Base-by-base conservation (phyloP, 495 filamentous ascomycete genomes). In the Aspergillus funiculosus region DNA sequence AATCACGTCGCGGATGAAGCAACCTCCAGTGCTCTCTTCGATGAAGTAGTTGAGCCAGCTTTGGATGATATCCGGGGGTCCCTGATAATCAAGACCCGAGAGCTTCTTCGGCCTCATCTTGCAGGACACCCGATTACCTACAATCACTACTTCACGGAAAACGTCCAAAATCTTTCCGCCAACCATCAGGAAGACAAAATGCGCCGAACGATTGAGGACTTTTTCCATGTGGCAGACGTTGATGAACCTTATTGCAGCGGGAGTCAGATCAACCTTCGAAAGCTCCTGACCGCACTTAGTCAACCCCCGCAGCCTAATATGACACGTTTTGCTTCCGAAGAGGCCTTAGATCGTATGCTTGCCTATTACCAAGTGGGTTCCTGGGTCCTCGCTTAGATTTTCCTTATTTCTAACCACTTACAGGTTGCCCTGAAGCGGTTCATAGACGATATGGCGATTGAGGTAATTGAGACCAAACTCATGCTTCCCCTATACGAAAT, bases 401-500 rank as follows among this genome's bases (percentile, higher is more conserved):
- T 17, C 53, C 10, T 13, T 5, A 21, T 18, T 11, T n/a, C 11
- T 26, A 15, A 30, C 24, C 4, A 15, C 9, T 40, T 20, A 13
- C 39, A 82, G 81, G 78, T 84, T 55, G 78, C 80, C 0, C 44
- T 81, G 28, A 79, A 81, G 56, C 66, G 68, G 1, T 80, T 86
- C 54, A 58, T 82, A 28, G 79, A 85, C 39, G 72, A 81, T 41
- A 54, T 83, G 22, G 67, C 75, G 8, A 68, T 71, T 11, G 61
- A 77, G 42, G 78, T 76, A 3, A 68, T 81, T 17, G 80, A 84
- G 48, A 43, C 50, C 15, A 71, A 71, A 51, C 64, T 83, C 40
- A 55, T 82, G 10, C 8, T 27, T 22, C 36, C 32, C 31, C 21
- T 54, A 3, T n/a, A 8, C 6, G 6, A 14, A 8, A 34, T 49